Conservation (phyloP, 164 flowering plant genomes). For the Nymphaea colorata region DNA sequence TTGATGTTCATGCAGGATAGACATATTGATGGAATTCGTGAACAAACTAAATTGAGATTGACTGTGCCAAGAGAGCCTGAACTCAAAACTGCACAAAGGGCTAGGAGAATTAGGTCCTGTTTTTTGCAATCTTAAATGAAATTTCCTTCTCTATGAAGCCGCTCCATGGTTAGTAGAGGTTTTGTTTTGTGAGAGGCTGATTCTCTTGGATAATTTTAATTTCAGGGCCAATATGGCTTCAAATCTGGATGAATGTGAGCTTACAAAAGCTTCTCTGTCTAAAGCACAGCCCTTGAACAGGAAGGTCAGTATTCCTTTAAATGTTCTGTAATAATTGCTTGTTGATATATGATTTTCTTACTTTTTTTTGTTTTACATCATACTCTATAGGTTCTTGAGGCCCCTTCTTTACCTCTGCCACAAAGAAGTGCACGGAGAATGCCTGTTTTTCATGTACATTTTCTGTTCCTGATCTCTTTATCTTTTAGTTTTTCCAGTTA, state of each 20-base stretch:
- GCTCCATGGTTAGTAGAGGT: background rate
- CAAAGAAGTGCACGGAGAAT: constrained; percentile 51
- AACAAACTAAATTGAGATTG: constrained; percentile 34
- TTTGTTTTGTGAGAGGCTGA: too few species aligned
- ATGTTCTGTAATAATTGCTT: background rate
- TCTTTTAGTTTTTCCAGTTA: too few species aligned
- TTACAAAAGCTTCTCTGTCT: constrained; percentile 28
- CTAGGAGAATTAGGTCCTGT: constrained; percentile 45
- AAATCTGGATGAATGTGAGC: constrained; percentile 17
- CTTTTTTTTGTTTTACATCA: background rate
- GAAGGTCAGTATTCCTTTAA: constrained; percentile 43
- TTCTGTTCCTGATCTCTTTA: background rate
- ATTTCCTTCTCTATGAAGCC: background rate
- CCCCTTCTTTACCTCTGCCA: constrained; percentile 49
- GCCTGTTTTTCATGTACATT: constrained; percentile 77
- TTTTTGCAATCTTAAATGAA: background rate
- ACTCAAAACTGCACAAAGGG: constrained; percentile 73
- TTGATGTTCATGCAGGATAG: constrained; percentile 36
- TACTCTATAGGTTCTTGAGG: constrained; percentile 58
- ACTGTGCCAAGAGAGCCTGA: constrained; percentile 88
- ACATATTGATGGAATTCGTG: constrained; percentile 13
- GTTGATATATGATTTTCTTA: background rate
- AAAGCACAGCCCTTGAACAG: constrained; percentile 83
- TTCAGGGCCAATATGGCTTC: constrained; percentile 46
- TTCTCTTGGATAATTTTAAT: background rate